These are phyloP conservation scores for Auxenochlorella protothecoides DNA, from an alignment of 139 green algal species.

Conservation along the genomic window DNA sequence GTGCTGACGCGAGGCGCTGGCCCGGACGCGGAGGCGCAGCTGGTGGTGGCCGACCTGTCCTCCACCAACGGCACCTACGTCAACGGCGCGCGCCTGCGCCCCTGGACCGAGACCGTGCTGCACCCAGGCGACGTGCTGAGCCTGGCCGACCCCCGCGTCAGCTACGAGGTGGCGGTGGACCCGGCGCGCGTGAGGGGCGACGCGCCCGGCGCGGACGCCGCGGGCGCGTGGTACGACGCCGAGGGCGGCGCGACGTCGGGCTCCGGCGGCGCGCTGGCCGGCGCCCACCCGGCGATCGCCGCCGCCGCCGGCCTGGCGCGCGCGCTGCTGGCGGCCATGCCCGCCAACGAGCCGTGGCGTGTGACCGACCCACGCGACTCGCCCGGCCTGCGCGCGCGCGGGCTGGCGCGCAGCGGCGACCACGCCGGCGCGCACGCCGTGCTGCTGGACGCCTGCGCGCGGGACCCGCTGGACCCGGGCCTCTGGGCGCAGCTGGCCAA, in stretches of 20 bases:
- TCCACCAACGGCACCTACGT: conserved; percentile 33
- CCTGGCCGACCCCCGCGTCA: conserved; percentile 21
- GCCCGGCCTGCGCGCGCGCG: too few relatives aligned
- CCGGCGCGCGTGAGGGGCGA: not conserved
- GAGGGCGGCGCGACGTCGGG: not conserved
- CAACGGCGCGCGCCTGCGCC: conserved; percentile 13
- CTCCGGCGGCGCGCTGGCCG: too few relatives aligned
- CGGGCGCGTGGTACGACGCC: not conserved
- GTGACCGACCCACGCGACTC: too few relatives aligned
- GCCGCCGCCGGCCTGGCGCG: not conserved
- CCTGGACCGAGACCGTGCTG: conserved; percentile 6
- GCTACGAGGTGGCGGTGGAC: conserved; percentile 19
- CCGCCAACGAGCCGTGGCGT: too few relatives aligned
- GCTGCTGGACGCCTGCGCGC: too few relatives aligned
- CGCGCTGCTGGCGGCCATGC: conserved; percentile 15
- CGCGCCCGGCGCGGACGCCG: not conserved
- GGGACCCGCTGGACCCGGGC: not conserved
- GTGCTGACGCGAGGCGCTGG: not conserved
- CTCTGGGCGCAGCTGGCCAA: conserved; percentile 46
- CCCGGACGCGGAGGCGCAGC: conserved; percentile 2
- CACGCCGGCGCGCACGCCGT: too few relatives aligned
- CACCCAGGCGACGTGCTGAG: conserved; percentile 23
- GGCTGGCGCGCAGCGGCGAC: too few relatives aligned
- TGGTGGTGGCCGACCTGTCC: conserved; percentile 28
- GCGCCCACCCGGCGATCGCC: too few relatives aligned